phyloP scores from a whole-genome alignment of 1,284 basidiomycete species.

The Papiliotrema nemorosa region DNA sequence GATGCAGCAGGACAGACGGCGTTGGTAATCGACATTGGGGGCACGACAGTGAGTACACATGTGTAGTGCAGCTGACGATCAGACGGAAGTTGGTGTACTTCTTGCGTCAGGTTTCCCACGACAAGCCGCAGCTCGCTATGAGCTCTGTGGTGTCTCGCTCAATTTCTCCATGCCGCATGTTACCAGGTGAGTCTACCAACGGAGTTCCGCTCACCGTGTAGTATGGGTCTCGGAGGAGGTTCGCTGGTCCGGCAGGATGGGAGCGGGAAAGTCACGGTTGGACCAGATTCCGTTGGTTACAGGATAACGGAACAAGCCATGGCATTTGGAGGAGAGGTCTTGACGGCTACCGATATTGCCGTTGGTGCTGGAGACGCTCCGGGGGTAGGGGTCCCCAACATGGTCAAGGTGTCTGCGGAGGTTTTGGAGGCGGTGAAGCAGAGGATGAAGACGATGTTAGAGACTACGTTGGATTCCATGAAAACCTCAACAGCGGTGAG shows the following conservation, averaged over 20 bases:
- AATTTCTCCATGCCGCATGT: conserved; percentile 38
- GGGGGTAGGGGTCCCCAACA: conserved; percentile 47
- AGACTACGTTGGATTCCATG: conserved; percentile 55
- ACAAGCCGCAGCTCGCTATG: conserved; percentile 28
- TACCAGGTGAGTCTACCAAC: conserved; percentile 7
- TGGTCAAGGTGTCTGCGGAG: conserved; percentile 28
- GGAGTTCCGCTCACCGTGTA: background rate
- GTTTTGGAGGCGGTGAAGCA: background rate
- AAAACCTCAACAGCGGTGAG: conserved; percentile 53
- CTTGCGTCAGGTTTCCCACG: conserved; percentile 38
- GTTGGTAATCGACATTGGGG: conserved; percentile 60
- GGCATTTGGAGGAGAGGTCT: conserved; percentile 55
- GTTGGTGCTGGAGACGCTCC: conserved; percentile 47
- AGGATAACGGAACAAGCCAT: conserved; percentile 53
- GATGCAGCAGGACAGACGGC: conserved; percentile 48
- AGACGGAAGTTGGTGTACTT: conserved; percentile 24
- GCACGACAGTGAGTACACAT: conserved; percentile 52
- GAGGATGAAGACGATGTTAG: conserved; percentile 54
- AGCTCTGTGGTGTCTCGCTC: conserved; percentile 33
- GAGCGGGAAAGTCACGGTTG: conserved; percentile 51
- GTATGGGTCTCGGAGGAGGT: conserved; percentile 38
- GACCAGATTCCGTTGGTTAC: conserved; percentile 60
- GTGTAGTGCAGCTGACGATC: background rate
- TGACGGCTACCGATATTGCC: conserved; percentile 58
- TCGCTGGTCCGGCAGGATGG: conserved; percentile 28